These are phyloP conservation scores for Xylariaceae sp. DNA, from an alignment of 2,329 filamentous ascomycete species.

Conservation along the genomic window DNA sequence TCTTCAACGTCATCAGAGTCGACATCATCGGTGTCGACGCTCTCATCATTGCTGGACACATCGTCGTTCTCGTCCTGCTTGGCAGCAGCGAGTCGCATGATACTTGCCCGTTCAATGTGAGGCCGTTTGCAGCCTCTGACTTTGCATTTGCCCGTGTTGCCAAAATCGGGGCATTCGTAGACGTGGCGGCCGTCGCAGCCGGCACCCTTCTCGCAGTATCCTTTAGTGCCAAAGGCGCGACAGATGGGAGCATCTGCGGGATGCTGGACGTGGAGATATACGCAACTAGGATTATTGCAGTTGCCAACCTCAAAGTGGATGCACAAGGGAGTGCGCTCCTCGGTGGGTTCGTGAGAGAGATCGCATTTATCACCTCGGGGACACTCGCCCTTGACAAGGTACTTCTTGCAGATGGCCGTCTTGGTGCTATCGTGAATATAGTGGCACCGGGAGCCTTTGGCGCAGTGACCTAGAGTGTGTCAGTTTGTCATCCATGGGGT, in stretches of 20 bases:
- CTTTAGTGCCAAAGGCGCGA: conserved; percentile 75
- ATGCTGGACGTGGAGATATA: conserved; percentile 79
- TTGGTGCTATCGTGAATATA: conserved; percentile 81
- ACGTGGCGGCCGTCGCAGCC: conserved; percentile 79
- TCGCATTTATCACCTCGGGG: conserved; percentile 75
- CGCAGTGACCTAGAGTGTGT: conserved; percentile 69
- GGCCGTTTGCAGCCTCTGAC: conserved; percentile 77
- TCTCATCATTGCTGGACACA: not conserved
- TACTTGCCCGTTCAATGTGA: conserved; percentile 83
- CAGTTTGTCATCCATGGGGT: conserved; percentile 37
- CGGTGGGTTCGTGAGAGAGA: conserved; percentile 79
- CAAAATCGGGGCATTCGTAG: conserved; percentile 91
- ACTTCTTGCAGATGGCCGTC: conserved; percentile 86
- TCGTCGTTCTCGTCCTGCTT: conserved; percentile 34
- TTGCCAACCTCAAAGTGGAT: conserved; percentile 86
- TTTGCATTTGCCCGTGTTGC: conserved; percentile 82
- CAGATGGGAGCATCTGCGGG: conserved; percentile 77
- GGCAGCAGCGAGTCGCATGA: conserved; percentile 47
- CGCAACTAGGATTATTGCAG: conserved; percentile 82
- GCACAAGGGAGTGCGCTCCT: conserved; percentile 83
- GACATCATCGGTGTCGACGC: conserved; percentile 65
- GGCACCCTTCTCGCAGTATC: conserved; percentile 82
- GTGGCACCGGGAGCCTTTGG: conserved; percentile 74
- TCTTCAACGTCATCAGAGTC: conserved; percentile 73
- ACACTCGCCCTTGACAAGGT: conserved; percentile 76